phyloP scores from a whole-genome alignment of 148 eudicot species.

The Arctostaphylos glauca region DNA sequence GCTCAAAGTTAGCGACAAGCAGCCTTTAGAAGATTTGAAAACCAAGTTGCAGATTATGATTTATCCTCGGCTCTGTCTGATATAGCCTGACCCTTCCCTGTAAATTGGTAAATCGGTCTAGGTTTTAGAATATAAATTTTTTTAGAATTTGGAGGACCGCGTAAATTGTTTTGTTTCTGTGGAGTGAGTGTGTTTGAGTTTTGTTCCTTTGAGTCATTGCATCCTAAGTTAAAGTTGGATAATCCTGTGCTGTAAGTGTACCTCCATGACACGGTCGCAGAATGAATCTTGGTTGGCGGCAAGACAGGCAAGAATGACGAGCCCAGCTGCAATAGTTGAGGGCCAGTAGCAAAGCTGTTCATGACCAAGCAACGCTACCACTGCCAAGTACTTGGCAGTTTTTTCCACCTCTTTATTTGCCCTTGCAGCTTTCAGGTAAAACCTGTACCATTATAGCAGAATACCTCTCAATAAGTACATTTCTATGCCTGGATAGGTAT shows the following conservation, averaged over 20 bases:
- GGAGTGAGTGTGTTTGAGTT: too few species aligned
- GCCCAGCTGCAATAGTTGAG: slow-evolving; percentile 88
- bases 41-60: too few species aligned
- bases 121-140: too few species aligned
- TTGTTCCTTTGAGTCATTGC: too few species aligned
- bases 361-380: slow-evolving; percentile 65
- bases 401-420: slow-evolving; percentile 66
- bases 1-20: too few species aligned
- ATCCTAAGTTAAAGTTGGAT: neutral
- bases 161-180: too few species aligned
- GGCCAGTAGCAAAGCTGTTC: slow-evolving; percentile 84
- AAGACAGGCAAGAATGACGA: slow-evolving; percentile 66
- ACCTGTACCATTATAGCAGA: slow-evolving; percentile 47
- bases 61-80: too few species aligned
- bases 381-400: slow-evolving; percentile 59
- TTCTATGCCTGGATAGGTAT: neutral
- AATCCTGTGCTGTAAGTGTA: slow-evolving; percentile 20
- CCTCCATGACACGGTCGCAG: slow-evolving; percentile 62
- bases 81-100: too few species aligned
- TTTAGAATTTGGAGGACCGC: too few species aligned
- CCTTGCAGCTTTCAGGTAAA: slow-evolving; percentile 79
- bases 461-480: neutral
- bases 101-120: too few species aligned
- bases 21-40: too few species aligned
- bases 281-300: slow-evolving; percentile 49